Evolutionary conservation across 495 filamentous ascomycete genomes (phyloP).

Genomic region (Hypoxylon fuscum): DNA sequence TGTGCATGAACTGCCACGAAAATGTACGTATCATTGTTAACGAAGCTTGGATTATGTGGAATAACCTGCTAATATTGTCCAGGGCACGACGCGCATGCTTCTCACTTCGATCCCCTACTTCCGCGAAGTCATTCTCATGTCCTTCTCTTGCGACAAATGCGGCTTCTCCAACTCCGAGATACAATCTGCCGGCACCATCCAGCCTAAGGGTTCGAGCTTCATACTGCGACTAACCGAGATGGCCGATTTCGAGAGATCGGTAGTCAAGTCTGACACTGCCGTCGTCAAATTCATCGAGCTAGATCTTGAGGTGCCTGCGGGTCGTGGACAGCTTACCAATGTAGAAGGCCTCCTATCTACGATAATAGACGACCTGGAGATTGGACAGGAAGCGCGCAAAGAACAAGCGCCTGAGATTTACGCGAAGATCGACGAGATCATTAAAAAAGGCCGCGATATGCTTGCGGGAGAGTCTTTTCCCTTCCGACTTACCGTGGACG

Average conservation of each 20-base stretch:
- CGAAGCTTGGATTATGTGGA: background rate
- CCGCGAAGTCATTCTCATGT: slow-evolving; percentile 95
- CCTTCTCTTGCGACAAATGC: slow-evolving; percentile 91
- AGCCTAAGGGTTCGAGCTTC: slow-evolving; percentile 85
- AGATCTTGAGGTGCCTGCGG: slow-evolving; percentile 89
- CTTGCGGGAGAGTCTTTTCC: slow-evolving; percentile 78
- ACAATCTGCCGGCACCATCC: slow-evolving; percentile 88
- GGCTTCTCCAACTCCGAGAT: slow-evolving; percentile 89
- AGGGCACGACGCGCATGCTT: slow-evolving; percentile 87
- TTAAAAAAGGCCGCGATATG: slow-evolving; percentile 75
- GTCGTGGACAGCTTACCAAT: slow-evolving; percentile 88
- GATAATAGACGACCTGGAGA: slow-evolving; percentile 77
- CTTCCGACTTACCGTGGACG: slow-evolving; percentile 87
- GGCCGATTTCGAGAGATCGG: slow-evolving; percentile 80
- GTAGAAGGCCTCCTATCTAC: slow-evolving; percentile 85
- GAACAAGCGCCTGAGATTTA: slow-evolving; percentile 76
- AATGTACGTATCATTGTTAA: slow-evolving; percentile 66
- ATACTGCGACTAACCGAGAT: slow-evolving; percentile 73
- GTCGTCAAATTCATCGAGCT: slow-evolving; percentile 82
- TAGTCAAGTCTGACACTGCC: slow-evolving; percentile 90
- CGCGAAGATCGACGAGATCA: slow-evolving; percentile 76
- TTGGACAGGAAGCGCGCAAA: slow-evolving; percentile 79
- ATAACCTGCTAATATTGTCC: slow-evolving; percentile 11
- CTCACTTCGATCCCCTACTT: slow-evolving; percentile 95
- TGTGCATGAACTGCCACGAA: slow-evolving; percentile 71